Conservation (phyloP, 1,139 yeast genomes). For the Candida sp. region DNA sequence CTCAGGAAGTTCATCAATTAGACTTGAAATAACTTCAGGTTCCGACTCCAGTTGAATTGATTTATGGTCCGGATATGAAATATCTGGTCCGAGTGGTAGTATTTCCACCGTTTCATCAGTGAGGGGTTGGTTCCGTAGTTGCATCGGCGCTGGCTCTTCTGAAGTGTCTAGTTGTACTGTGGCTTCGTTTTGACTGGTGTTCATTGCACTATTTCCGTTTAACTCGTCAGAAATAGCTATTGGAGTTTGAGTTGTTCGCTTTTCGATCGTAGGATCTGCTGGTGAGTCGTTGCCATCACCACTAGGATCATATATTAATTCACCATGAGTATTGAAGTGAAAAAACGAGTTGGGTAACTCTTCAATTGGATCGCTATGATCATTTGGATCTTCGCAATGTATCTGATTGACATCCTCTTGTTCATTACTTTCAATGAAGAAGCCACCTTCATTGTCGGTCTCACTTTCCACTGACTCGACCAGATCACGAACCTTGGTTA, state of each 20-base stretch:
- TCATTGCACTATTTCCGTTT: background rate
- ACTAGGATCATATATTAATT: constrained; percentile 19
- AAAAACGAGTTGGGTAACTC: constrained; percentile 14
- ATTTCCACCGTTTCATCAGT: background rate
- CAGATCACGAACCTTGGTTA: background rate
- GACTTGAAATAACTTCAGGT: background rate
- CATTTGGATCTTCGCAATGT: background rate
- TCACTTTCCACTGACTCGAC: constrained; percentile 3
- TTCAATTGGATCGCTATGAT: constrained; percentile 1
- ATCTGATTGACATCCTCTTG: constrained; percentile 1
- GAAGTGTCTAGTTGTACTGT: background rate
- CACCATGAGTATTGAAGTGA: constrained; percentile 14
- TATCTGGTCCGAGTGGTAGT: background rate
- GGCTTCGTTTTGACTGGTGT: background rate
- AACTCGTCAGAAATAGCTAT: background rate
- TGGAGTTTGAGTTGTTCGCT: background rate
- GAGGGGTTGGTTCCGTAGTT: background rate
- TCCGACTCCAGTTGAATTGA: background rate
- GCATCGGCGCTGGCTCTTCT: background rate
- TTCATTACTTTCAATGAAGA: constrained; percentile 6
- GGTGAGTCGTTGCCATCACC: background rate
- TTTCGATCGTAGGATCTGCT: background rate
- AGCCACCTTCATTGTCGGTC: constrained; percentile 5
- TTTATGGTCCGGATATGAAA: background rate
- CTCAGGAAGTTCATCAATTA: background rate